These are phyloP conservation scores for Debaryomyces maramus DNA, from an alignment of 805 yeast species.

Conservation along the genomic window DNA sequence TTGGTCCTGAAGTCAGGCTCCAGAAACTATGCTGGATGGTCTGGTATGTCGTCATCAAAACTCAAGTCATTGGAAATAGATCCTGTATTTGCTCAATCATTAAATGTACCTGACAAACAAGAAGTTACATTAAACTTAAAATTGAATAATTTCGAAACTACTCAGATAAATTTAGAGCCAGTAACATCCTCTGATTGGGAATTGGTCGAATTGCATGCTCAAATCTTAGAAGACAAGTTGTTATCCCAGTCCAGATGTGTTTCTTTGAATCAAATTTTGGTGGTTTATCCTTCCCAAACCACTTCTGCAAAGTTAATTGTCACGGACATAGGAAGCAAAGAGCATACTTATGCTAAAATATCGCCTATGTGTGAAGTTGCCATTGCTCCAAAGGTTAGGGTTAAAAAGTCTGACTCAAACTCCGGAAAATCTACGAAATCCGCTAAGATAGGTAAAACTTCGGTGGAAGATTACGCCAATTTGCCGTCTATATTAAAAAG, in stretches of 20 bases:
- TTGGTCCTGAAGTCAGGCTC: constrained; percentile 25
- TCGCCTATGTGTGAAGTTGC: constrained; percentile 67
- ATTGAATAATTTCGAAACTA: constrained; percentile 51
- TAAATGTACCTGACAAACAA: constrained; percentile 47
- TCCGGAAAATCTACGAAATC: constrained; percentile 24
- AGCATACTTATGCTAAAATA: constrained; percentile 51
- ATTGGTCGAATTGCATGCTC: constrained; percentile 78
- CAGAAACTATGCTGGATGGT: constrained; percentile 60
- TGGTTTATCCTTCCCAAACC: constrained; percentile 64
- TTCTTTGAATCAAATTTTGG: constrained; percentile 53
- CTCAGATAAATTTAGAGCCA: constrained; percentile 76
- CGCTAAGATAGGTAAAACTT: constrained; percentile 18
- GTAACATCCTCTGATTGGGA: constrained; percentile 84
- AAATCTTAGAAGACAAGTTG: constrained; percentile 68
- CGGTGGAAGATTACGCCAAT: constrained; percentile 24
- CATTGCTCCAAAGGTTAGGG: constrained; percentile 63
- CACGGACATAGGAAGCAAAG: constrained; percentile 43
- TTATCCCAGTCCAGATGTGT: constrained; percentile 82
- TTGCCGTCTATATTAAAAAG: constrained; percentile 46
- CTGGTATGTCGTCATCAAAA: constrained; percentile 49
- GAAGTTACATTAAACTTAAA: constrained; percentile 44
- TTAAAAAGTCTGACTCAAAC: constrained; percentile 24
- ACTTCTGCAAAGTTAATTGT: constrained; percentile 61
- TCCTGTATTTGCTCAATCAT: constrained; percentile 57
- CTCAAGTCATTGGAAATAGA: constrained; percentile 57